Base-by-base conservation (phyloP, 1,284 basidiomycete genomes). In the Fomitopsis pinicola region DNA sequence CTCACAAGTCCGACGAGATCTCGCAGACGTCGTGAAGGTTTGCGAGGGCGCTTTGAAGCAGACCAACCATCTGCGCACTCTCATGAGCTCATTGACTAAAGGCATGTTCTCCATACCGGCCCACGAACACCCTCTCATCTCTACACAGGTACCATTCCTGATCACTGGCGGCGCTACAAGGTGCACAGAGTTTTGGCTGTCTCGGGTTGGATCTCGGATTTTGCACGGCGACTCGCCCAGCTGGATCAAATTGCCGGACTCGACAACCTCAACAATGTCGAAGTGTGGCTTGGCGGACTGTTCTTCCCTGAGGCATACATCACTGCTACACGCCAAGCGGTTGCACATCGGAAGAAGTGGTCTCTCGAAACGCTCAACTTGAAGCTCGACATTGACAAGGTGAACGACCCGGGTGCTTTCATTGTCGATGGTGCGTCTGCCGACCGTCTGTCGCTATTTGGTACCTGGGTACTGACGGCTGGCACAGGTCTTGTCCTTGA, bases 221-320 rank as follows among this genome's bases (percentile, higher is more conserved):
- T 97, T 52, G 80, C 85, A 35, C 84, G 85, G 52, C 87, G 95
- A 28, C 76, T 98, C 42, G 82, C 75, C 22, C 96, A 97, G 72
- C 82, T 98, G 42, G 86, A 94, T 61, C 76, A 79, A n/a, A 88
- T 97, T 63, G 86, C 91, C 0, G 72, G 77, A 6, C 79, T 88
- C 59, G 85, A 89, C 64, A 85, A 83, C 67, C 76, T 92, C 61
- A 84, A 80, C 64, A 81, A 92, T 64, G 81, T 95, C 40, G 89
- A 92, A 72, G 89, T 94, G 42, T 94, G 92, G 91, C 82, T 97
- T 14, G 95, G 95, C 38, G 92, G 93, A 0, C 75, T 98, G 58
- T 97, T 98, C 84, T 95, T 94, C 82, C 96, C 96, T 1, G 94
- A 96, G 71, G 95, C 94, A 2, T 97, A 95, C 74, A 84, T 98